phyloP scores from a whole-genome alignment of 2,329 filamentous ascomycete species.

The Fusarium floridanum region DNA sequence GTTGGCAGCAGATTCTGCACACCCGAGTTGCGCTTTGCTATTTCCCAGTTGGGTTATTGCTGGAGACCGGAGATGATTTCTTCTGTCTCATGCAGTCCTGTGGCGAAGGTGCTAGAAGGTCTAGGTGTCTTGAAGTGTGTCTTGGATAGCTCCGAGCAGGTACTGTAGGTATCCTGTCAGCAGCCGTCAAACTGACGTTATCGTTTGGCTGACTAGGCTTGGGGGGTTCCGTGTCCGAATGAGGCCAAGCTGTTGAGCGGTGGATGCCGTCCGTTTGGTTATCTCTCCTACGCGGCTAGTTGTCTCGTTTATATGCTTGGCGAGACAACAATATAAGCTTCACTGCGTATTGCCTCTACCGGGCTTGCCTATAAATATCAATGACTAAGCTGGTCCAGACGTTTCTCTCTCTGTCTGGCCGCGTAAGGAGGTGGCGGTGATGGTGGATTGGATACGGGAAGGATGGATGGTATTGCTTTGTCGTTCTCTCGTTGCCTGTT shows the following conservation, averaged over 20 bases:
- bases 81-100: constrained; percentile 1
- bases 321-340: constrained; percentile 3
- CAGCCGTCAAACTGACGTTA: constrained; percentile 7
- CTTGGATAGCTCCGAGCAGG: not conserved
- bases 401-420: not conserved
- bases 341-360: not conserved
- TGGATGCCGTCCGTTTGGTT: constrained; percentile 10
- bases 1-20: not conserved
- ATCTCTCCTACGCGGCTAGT: constrained; percentile 3
- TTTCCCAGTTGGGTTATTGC: not conserved
- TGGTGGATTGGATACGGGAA: not conserved
- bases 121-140: not conserved
- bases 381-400: constrained; percentile 11
- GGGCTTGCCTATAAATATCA: constrained; percentile 1
- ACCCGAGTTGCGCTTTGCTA: not conserved
- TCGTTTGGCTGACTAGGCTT: not conserved
- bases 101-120: constrained; percentile 1
- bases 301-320: constrained; percentile 13
- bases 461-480: constrained; percentile 2
- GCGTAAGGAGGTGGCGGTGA: constrained; percentile 18
- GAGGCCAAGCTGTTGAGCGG: not conserved
- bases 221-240: not conserved
- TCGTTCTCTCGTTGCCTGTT: constrained; percentile 3
- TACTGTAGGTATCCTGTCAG: constrained; percentile 16
- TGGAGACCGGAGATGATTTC: not conserved